A percentile compares a stretch with the other conserved stretches of the same genome.
These are phyloP conservation scores for Sapria himalayana DNA, from an alignment of 345 rosid species.

Conservation along the genomic window DNA sequence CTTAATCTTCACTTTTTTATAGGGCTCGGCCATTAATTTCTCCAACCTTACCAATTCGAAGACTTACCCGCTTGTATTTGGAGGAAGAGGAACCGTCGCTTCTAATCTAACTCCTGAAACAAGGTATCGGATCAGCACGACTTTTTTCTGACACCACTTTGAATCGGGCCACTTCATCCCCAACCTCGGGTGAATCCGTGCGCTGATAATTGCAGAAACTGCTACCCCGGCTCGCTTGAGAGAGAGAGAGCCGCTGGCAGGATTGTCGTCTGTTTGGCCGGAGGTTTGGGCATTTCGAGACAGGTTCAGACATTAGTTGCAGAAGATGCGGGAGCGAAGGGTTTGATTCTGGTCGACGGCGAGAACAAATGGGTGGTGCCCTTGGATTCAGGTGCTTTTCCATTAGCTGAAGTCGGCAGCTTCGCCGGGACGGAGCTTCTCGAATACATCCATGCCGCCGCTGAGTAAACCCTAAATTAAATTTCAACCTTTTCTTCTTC, in stretches of 20 bases:
- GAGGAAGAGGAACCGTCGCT: conserved; percentile 32
- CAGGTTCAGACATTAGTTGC: conserved; percentile 29
- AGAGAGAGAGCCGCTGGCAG: conserved; percentile 32
- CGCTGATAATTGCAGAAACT: conserved; percentile 19
- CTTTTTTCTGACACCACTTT: no score
- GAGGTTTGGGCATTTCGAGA: conserved; percentile 14
- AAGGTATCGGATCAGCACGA: no score
- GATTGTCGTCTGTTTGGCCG: conserved; percentile 34
- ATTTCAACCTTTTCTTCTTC: background rate
- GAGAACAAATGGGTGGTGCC: conserved; percentile 21
- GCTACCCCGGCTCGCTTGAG: conserved; percentile 56
- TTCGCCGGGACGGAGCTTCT: conserved; percentile 24
- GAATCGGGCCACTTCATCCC: no score
- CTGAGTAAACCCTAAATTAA: conserved; percentile 21
- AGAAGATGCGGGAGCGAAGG: conserved; percentile 42
- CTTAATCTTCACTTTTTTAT: no score
- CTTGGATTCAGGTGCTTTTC: conserved; percentile 40
- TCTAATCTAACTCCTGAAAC: conserved; percentile 37
- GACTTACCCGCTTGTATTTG: conserved; percentile 39
- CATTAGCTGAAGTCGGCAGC: conserved; percentile 31
- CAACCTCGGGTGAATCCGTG: background rate
- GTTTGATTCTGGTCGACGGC: conserved; percentile 33
- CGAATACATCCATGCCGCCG: conserved; percentile 31
- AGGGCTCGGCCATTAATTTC: conserved; percentile 59
- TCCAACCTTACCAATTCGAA: conserved; percentile 26